Conservation (phyloP, 2,329 filamentous ascomycete species). For the Arthroderma sp. region DNA sequence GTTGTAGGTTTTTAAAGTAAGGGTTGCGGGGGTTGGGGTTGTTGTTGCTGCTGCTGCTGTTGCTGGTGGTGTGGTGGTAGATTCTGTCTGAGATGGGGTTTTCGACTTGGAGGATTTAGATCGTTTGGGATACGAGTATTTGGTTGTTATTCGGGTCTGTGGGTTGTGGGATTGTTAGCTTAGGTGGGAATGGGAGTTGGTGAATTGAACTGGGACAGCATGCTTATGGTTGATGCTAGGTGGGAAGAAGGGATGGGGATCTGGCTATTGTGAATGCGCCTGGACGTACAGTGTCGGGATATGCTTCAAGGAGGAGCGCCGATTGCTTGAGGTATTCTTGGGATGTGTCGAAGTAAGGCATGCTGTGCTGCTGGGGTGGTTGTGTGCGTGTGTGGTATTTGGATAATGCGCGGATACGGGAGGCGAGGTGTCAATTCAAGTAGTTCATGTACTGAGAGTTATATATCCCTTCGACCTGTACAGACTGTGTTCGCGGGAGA, state of each 20-base stretch:
- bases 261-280: neutral
- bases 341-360: slow-evolving; percentile 70
- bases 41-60: slow-evolving; percentile 24
- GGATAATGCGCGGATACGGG: too few species aligned
- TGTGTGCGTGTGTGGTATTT: too few species aligned
- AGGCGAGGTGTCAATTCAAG: too few species aligned
- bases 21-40: slow-evolving; percentile 42
- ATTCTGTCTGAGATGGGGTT: slow-evolving; percentile 19
- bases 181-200: neutral
- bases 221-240: neutral
- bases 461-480: too few species aligned
- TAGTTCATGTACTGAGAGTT: too few species aligned
- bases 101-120: slow-evolving; percentile 16
- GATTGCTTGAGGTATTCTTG: slow-evolving; percentile 90
- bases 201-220: neutral
- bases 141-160: slow-evolving; percentile 81
- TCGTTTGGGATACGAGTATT: slow-evolving; percentile 56
- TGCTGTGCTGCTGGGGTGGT: slow-evolving; percentile 25
- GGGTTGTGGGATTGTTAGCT: slow-evolving; percentile 5
- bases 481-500: too few species aligned
- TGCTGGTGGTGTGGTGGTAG: slow-evolving; percentile 21
- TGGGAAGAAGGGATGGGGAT: neutral
- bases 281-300: slow-evolving; percentile 61
- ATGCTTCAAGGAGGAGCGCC: slow-evolving; percentile 68
- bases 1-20: slow-evolving; percentile 84